phyloP scores from a whole-genome alignment of 805 yeast genomes.

The Barnettozyma salicaria region DNA sequence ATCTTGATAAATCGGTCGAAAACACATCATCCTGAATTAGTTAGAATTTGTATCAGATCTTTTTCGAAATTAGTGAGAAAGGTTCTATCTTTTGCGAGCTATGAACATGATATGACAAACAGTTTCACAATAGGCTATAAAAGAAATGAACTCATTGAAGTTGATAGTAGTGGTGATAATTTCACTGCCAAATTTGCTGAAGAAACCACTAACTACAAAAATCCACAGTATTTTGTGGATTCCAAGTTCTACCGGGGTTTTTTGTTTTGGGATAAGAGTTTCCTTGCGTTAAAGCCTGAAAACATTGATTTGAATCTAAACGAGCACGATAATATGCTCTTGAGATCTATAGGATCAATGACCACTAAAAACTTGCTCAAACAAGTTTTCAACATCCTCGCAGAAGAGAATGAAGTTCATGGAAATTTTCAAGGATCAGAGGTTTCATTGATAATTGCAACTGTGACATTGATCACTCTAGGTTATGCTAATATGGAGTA shows the following conservation, averaged over 20 bases:
- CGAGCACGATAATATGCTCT: constrained; percentile 36
- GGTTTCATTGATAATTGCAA: constrained; percentile 48
- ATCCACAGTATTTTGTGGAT: constrained; percentile 53
- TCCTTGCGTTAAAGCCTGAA: constrained; percentile 40
- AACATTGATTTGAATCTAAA: constrained; percentile 29
- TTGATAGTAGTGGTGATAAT: constrained; percentile 31
- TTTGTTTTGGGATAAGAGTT: constrained; percentile 63
- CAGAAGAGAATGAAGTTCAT: constrained; percentile 62
- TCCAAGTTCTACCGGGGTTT: constrained; percentile 55
- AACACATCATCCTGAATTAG: constrained; percentile 63
- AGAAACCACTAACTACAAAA: constrained; percentile 44
- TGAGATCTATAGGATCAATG: constrained; percentile 38
- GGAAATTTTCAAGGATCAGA: constrained; percentile 62
- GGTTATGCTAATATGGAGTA: constrained; percentile 39
- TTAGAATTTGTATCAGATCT: constrained; percentile 56
- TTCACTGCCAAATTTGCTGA: constrained; percentile 30
- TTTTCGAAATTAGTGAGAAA: constrained; percentile 47
- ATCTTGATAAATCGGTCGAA: constrained; percentile 42
- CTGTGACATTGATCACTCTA: constrained; percentile 44
- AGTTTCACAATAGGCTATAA: constrained; percentile 34
- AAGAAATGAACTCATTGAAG: constrained; percentile 31
- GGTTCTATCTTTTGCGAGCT: constrained; percentile 38
- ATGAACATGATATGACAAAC: constrained; percentile 41
- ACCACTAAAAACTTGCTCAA: constrained; percentile 57
- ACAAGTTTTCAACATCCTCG: constrained; percentile 42